These are phyloP conservation scores for Malassezia sp. DNA, from an alignment of 1,284 basidiomycete species.

Conservation along the genomic window DNA sequence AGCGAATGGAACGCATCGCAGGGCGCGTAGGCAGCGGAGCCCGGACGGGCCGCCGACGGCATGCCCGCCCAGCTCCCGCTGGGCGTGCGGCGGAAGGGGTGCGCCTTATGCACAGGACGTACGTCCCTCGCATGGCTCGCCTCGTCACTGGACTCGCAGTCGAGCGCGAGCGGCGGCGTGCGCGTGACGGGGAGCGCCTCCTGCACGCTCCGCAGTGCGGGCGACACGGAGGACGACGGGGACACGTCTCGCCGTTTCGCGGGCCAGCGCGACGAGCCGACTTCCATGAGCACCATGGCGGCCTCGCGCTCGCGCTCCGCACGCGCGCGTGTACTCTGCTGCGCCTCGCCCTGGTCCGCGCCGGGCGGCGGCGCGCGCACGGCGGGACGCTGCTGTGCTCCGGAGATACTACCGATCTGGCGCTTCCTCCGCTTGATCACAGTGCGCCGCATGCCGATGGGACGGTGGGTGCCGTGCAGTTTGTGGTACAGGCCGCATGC, in stretches of 20 bases:
- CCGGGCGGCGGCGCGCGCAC: not conserved
- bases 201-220: too few relatives aligned
- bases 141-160: not conserved
- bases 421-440: slow-evolving; percentile 96
- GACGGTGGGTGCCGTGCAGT: slow-evolving; percentile 87
- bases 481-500: slow-evolving; percentile 88
- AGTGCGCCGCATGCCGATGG: slow-evolving; percentile 96
- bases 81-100: too few relatives aligned
- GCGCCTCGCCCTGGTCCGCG: not conserved
- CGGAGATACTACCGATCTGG: slow-evolving; percentile 56
- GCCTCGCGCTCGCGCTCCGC: slow-evolving; percentile 39
- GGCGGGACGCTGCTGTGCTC: not conserved
- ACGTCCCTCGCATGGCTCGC: not conserved
- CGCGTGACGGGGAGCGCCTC: too few relatives aligned
- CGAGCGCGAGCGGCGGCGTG: too few relatives aligned
- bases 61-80: too few relatives aligned
- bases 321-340: slow-evolving; percentile 12
- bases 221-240: too few relatives aligned
- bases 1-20: too few relatives aligned
- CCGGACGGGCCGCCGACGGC: slow-evolving; percentile 13
- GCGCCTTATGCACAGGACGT: too few relatives aligned
- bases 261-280: slow-evolving; percentile 18
- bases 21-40: not conserved
- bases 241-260: too few relatives aligned
- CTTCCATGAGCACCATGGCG: slow-evolving; percentile 42